Evolutionary conservation across 2,329 filamentous ascomycete genomes (phyloP), one percentile per base, ranked within the genome.

Genomic region (Gyromitra esculenta): DNA sequence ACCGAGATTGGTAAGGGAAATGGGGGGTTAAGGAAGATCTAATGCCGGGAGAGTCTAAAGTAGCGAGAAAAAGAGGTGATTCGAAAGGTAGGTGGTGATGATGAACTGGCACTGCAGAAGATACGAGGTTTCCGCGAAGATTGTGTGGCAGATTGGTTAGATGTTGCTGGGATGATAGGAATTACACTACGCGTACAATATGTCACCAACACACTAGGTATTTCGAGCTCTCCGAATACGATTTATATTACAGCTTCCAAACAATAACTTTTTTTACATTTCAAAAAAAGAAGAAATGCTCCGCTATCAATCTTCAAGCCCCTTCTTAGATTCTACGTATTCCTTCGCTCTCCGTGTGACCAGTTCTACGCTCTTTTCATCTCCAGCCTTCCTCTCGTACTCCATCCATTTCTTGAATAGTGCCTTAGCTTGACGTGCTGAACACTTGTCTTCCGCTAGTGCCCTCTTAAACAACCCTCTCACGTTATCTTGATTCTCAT

Each of bases 321-420:
- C 84, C 73, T 84, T 83, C 77, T 83, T 80, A 80, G 82, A 84
- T 80, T 87, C 88, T 52, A 91, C 90, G 87, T 91, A 95, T 82
- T 91, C 90, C 81, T 87, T 87, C 66, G 92, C 92, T 83, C 89
- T 87, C 18, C 88, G 90, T 82, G 89, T 90, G 60, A 94, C 92
- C 80, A 87, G 88, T 82, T 93, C 91, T 63, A 89, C 86, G 80
- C 87, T 88, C 86, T 92, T 92, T 78, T 87, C 85, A 82, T 91
- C 89, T 1, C 92, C 93, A 75, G 89, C 85, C 83, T 87, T 88
- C 84, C 91, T 90, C 86, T 99, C 96, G 89, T 93, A 98, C 80
- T 91, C 89, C 73, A 91, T 88, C 96, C 96, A 99, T 80, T 92
- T 89, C 85, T 93, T 93, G 85, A 98, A 99, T 86, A 97, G 92